Evolutionary conservation across 2,329 filamentous ascomycete genomes (phyloP).

Genomic region (Claviceps pazoutovae): DNA sequence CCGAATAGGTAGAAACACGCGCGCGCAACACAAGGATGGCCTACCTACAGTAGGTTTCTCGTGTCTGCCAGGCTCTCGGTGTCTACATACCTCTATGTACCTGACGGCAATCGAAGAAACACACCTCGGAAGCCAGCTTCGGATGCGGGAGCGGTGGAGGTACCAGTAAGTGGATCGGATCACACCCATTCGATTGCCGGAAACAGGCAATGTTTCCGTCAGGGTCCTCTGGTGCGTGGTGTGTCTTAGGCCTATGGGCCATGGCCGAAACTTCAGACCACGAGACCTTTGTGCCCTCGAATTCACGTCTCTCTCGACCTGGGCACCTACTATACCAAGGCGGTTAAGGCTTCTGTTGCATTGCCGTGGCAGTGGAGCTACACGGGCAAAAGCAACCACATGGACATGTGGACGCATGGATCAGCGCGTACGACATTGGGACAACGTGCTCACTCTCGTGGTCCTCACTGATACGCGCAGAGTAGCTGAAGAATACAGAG

Average conservation of each 20-base stretch:
- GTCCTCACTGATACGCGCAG: too few relatives aligned
- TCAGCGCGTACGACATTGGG: background rate
- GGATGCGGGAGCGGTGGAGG: background rate
- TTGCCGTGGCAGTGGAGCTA: background rate
- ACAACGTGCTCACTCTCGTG: too few relatives aligned
- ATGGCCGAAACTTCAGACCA: background rate
- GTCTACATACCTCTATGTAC: background rate
- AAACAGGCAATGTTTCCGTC: constrained; percentile 1
- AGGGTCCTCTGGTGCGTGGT: background rate
- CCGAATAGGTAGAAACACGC: too few relatives aligned
- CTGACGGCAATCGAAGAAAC: background rate
- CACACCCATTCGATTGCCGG: background rate
- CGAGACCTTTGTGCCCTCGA: background rate
- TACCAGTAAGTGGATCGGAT: background rate
- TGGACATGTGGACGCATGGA: background rate
- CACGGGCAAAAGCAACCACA: background rate
- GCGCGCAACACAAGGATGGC: too few relatives aligned
- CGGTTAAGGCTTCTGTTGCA: background rate
- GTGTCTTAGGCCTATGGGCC: background rate
- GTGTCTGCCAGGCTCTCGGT: background rate
- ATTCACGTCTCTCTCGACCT: background rate
- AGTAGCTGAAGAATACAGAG: too few relatives aligned
- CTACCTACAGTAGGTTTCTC: too few relatives aligned
- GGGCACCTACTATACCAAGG: background rate
- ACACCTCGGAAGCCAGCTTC: background rate